phyloP scores from a whole-genome alignment of 1,139 yeast genomes.

The Lodderomyces pseudojiufengensis region DNA sequence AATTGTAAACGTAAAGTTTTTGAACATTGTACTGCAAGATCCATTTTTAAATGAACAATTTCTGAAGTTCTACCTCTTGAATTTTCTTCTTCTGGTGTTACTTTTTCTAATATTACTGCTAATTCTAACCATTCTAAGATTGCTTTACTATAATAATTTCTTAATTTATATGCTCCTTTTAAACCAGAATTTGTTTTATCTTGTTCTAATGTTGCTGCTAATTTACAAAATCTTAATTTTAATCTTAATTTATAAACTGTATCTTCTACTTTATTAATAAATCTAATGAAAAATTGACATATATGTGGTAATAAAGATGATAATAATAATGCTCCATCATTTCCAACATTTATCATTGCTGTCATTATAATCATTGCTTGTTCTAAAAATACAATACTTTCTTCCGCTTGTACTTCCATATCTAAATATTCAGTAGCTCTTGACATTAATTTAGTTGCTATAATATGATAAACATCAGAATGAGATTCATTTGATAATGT shows the following conservation, averaged over 20 bases:
- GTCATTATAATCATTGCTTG: slow-evolving; percentile 38
- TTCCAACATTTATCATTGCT: slow-evolving; percentile 32
- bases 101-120: slow-evolving; percentile 39
- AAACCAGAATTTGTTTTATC: slow-evolving; percentile 37
- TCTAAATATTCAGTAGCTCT: slow-evolving; percentile 27
- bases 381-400: slow-evolving; percentile 35
- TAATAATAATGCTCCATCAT: slow-evolving; percentile 38
- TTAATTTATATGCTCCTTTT: slow-evolving; percentile 53
- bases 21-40: slow-evolving; percentile 65
- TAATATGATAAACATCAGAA: slow-evolving; percentile 38
- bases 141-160: slow-evolving; percentile 59
- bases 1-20: slow-evolving; percentile 54
- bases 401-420: slow-evolving; percentile 24
- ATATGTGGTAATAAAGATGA: slow-evolving; percentile 33
- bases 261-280: slow-evolving; percentile 31
- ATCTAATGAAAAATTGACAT: slow-evolving; percentile 29
- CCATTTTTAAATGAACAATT: slow-evolving; percentile 53
- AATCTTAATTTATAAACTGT: slow-evolving; percentile 43
- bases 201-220: slow-evolving; percentile 47
- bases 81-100: slow-evolving; percentile 6
- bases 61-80: slow-evolving; percentile 32
- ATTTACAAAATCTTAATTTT: slow-evolving; percentile 56
- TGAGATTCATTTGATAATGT: slow-evolving; percentile 46
- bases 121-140: slow-evolving; percentile 68
- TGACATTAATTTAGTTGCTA: slow-evolving; percentile 30